Percentiles rank a stretch among this genome's conserved stretches.
These are phyloP conservation scores for Puccinia horiana DNA, from an alignment of 1,284 basidiomycete genomes.

Conservation along the genomic window DNA sequence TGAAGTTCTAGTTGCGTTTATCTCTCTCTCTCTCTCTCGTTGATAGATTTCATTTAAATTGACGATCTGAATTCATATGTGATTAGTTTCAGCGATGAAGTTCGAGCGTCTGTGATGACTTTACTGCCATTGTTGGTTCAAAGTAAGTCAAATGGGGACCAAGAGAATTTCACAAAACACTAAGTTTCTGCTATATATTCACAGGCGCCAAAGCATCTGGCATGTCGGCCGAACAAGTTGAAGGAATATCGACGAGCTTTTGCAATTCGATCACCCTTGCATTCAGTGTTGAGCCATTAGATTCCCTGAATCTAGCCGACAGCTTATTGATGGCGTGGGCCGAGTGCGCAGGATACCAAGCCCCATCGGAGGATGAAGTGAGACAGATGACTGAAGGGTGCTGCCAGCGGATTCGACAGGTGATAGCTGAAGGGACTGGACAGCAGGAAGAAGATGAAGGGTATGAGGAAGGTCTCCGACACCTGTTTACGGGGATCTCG, in stretches of 20 bases:
- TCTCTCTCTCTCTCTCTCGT: neutral
- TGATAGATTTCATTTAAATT: neutral
- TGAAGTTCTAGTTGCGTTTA: conserved; percentile 44
- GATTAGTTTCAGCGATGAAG: conserved; percentile 42
- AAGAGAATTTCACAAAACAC: neutral
- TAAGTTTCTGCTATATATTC: neutral
- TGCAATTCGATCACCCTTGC: conserved; percentile 33
- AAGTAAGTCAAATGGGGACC: conserved; percentile 7
- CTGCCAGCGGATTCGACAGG: neutral
- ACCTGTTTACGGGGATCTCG: conserved; percentile 27
- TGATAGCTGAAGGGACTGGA: neutral
- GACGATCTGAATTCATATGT: neutral
- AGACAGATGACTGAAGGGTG: conserved; percentile 21
- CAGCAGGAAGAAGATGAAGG: conserved; percentile 2
- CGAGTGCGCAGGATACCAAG: conserved; percentile 18
- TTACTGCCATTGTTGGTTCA: conserved; percentile 36
- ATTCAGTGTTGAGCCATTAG: conserved; percentile 22
- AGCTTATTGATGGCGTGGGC: conserved; percentile 31
- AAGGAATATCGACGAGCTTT: conserved; percentile 31
- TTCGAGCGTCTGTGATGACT: conserved; percentile 33
- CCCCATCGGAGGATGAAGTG: conserved; percentile 23
- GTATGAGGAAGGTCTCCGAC: neutral
- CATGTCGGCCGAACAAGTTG: conserved; percentile 11
- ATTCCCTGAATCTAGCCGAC: neutral
- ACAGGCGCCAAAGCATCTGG: conserved; percentile 36